Conservation (phyloP, 768 basidiomycete species). For the Panellus pusillus region DNA sequence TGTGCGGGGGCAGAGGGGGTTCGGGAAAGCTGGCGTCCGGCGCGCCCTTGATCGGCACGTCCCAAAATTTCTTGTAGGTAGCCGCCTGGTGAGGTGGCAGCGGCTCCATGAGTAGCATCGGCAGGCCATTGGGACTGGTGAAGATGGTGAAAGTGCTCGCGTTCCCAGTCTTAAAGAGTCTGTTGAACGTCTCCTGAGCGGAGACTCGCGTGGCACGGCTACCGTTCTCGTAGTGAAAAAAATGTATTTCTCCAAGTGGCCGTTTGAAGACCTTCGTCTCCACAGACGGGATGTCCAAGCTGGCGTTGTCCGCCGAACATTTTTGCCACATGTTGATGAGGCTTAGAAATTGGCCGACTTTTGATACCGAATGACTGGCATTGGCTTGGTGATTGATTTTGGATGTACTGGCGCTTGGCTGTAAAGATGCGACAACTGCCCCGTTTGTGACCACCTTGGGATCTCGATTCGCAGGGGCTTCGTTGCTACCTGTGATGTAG, state of each 20-base stretch:
- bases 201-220: background rate
- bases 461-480: background rate
- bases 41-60: background rate
- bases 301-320: too few relatives aligned
- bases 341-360: too few relatives aligned
- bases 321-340: too few relatives aligned
- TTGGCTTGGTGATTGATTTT: background rate
- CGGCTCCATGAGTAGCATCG: background rate
- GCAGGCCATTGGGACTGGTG: background rate
- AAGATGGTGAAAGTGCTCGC: background rate
- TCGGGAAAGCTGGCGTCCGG: slow-evolving; percentile 4
- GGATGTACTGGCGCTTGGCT: background rate
- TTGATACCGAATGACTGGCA: too few relatives aligned
- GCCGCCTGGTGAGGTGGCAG: background rate
- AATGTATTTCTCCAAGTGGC: too few relatives aligned
- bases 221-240: too few relatives aligned
- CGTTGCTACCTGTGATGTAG: background rate
- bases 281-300: too few relatives aligned
- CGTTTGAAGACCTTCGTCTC: too few relatives aligned
- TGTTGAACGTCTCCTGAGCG: background rate
- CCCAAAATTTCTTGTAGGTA: background rate
- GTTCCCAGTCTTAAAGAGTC: background rate
- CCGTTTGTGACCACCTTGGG: background rate
- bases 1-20: background rate
- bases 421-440: background rate